Conservation (phyloP, 2,329 filamentous ascomycete species). For the Paecilomyces fulvus region DNA sequence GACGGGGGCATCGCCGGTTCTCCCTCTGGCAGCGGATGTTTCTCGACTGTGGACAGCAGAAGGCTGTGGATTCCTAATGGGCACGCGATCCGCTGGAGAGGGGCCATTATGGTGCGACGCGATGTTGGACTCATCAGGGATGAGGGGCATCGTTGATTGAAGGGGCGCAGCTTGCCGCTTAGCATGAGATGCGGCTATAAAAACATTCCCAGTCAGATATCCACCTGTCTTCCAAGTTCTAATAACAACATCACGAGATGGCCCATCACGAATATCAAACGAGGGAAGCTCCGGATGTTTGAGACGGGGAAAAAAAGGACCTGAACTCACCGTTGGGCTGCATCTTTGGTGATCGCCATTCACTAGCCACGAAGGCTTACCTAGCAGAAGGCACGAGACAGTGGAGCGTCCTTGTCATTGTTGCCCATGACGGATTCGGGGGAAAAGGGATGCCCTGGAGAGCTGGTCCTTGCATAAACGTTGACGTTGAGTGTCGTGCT, state of each 20-base stretch:
- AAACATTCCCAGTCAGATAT: conserved; percentile 1
- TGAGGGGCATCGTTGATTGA: conserved; percentile 33
- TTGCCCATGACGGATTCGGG: background rate
- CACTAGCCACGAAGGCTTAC: background rate
- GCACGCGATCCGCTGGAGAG: conserved; percentile 29
- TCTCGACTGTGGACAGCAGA: conserved; percentile 36
- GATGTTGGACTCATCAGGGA: conserved; percentile 30
- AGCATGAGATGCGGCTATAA: conserved; percentile 29
- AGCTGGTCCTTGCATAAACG: background rate
- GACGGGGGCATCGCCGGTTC: conserved; percentile 27
- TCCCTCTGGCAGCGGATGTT: conserved; percentile 35
- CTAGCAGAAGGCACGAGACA: background rate
- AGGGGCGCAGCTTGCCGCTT: conserved; percentile 29
- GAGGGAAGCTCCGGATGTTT: background rate
- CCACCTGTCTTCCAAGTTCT: background rate
- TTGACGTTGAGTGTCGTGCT: background rate
- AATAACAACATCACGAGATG: background rate
- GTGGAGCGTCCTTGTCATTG: background rate
- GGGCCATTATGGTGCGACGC: conserved; percentile 30
- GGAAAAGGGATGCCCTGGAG: background rate
- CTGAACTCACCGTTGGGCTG: conserved; percentile 8
- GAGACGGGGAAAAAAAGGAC: background rate
- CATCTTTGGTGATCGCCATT: conserved; percentile 6
- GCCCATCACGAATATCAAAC: background rate
- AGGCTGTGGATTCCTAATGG: conserved; percentile 28